A percentile compares a stretch with the other conserved stretches of the same genome.
Conservation (phyloP, 805 yeast species). For the Yarrowia porcina region DNA sequence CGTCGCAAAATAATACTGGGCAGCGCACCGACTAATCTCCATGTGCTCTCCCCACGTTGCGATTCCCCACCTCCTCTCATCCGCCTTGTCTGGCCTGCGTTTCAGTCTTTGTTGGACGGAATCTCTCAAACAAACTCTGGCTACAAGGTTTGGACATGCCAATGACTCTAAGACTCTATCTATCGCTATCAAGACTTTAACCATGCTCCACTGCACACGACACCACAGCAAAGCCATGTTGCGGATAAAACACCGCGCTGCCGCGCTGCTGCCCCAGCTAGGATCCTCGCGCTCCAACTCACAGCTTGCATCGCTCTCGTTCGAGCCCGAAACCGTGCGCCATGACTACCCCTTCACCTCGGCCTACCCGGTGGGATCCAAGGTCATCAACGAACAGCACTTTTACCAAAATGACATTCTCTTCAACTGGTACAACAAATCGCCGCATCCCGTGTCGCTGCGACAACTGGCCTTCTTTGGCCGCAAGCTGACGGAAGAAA, state of each 20-base stretch:
- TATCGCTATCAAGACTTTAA: constrained; percentile 18
- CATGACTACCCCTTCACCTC: constrained; percentile 19
- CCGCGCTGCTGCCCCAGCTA: not conserved
- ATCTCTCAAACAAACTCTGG: not conserved
- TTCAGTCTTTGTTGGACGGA: not conserved
- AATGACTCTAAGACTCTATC: constrained; percentile 22
- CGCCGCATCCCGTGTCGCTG: constrained; percentile 88
- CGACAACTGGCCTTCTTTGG: constrained; percentile 89
- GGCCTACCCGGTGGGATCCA: constrained; percentile 40
- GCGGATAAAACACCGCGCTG: not conserved
- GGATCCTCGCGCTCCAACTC: constrained; percentile 8
- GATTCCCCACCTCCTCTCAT: constrained; percentile 8
- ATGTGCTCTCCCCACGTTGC: not conserved
- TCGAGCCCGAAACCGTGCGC: constrained; percentile 20
- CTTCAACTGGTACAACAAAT: constrained; percentile 56
- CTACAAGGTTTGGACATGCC: constrained; percentile 6
- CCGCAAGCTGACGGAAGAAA: constrained; percentile 67
- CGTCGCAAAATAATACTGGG: not conserved
- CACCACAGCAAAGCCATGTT: constrained; percentile 10
- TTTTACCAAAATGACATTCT: constrained; percentile 79
- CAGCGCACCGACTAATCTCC: not conserved
- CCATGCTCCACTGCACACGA: constrained; percentile 21
- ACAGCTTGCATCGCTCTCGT: constrained; percentile 19
- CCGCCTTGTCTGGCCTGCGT: constrained; percentile 15
- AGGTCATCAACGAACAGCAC: constrained; percentile 62